phyloP scores from a whole-genome alignment of 805 yeast species.

The Alloascoidea africana region DNA sequence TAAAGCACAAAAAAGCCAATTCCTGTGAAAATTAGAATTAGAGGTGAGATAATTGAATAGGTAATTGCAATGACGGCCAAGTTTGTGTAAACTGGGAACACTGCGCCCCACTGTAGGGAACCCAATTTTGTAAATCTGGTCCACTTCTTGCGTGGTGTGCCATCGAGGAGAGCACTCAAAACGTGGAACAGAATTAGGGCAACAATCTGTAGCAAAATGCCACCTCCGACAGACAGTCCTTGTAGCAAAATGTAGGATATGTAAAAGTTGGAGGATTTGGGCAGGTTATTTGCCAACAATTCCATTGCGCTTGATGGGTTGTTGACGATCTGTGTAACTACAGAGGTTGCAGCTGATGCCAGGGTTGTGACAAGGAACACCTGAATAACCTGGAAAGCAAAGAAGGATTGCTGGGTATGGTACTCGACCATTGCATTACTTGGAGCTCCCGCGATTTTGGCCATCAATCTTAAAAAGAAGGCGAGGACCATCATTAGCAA shows the following conservation, averaged over 20 bases:
- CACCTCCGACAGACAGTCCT: constrained; percentile 71
- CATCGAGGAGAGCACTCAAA: constrained; percentile 57
- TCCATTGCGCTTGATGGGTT: constrained; percentile 62
- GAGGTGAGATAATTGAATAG: constrained; percentile 70
- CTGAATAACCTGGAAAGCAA: constrained; percentile 82
- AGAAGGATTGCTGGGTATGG: constrained; percentile 81
- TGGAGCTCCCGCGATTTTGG: constrained; percentile 56
- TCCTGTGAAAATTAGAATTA: constrained; percentile 51
- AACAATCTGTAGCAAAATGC: constrained; percentile 60
- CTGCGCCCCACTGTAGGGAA: constrained; percentile 66
- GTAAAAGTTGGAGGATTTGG: constrained; percentile 85
- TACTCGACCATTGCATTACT: constrained; percentile 60
- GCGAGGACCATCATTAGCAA: constrained; percentile 81
- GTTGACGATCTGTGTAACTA: constrained; percentile 50
- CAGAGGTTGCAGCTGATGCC: constrained; percentile 67
- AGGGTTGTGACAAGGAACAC: constrained; percentile 75
- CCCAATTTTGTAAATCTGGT: constrained; percentile 48
- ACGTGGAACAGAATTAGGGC: constrained; percentile 56
- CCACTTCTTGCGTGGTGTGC: constrained; percentile 91
- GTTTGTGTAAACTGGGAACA: constrained; percentile 66
- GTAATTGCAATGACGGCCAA: constrained; percentile 57
- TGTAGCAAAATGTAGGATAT: constrained; percentile 68
- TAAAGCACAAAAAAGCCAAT: constrained; percentile 41
- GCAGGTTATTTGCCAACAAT: constrained; percentile 61
- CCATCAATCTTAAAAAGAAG: constrained; percentile 63